Base-by-base conservation (phyloP, 1,284 basidiomycete genomes). In the Fomitopsis betulina region DNA sequence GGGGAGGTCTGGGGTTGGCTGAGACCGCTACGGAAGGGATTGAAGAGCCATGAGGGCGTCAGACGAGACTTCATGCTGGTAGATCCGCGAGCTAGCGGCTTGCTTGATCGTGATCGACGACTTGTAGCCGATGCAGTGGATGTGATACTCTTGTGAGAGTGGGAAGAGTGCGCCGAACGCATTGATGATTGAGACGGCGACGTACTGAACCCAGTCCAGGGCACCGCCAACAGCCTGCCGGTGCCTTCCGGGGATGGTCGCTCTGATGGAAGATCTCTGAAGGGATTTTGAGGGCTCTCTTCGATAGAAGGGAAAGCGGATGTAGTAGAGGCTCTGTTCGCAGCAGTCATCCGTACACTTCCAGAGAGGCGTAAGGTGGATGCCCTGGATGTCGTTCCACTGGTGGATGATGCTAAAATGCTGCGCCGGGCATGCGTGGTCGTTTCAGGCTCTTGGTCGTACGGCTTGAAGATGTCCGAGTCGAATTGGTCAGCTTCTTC, bases 121-220 rank as follows among this genome's bases (percentile, higher is more conserved):
- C 78, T 73, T 3, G 73, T 73, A 9, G 73, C 72, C 12, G 79
- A 77, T 2, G 59, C 64, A 10, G 67, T 52, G 9, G 66, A 65
- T 4, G 56, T 38, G 0, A 62, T 54, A 32, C 68, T 69, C 21
- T 56, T 55, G 17, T 66, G 64, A 19, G 79, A 73, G 15, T 70
- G 70, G 8, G 72, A 73, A 0, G 84, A 88, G 37, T 74, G 76
- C 9, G 69, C 67, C 5, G 86, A 88, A 27, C 75, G 77, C 45
- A 89, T 76, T 13, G 89, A 92, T 0, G 79, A 80, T 59, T 84
- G 83, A 10, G 89, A 89, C 9, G 89, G 89, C 0, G 90, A 91
- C n/a, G 78, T 82, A 63, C 81, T 84, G 15, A 81, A 59, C 12
- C 71, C 62, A 42, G 71, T 71, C 1, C 69, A 61, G 0, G 77